A percentile compares a stretch with the other conserved stretches of the same genome.
phyloP scores from a whole-genome alignment of 1,284 basidiomycete species.

The Puccinia horiana region DNA sequence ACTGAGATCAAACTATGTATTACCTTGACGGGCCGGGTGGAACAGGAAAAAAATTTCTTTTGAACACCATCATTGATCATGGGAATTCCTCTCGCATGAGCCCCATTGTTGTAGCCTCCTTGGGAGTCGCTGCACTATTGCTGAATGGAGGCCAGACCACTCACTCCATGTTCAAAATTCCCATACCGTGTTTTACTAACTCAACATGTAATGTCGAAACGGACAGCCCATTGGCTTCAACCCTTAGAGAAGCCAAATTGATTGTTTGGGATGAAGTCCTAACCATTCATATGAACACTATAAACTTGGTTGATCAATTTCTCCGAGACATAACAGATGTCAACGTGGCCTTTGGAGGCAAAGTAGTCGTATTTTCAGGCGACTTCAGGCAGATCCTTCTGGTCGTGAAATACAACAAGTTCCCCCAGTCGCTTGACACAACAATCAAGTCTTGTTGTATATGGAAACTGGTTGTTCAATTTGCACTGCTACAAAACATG shows the following conservation, averaged over 20 bases:
- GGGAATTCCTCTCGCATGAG: slow-evolving; percentile 57
- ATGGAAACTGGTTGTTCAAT: background rate
- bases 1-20: background rate
- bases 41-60: slow-evolving; percentile 63
- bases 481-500: background rate
- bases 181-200: slow-evolving; percentile 49
- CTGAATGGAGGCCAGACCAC: slow-evolving; percentile 61
- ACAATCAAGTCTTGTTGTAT: background rate
- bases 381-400: background rate
- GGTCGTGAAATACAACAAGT: background rate
- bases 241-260: background rate
- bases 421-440: background rate
- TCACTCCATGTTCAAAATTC: slow-evolving; percentile 62
- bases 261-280: background rate
- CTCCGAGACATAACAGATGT: background rate
- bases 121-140: slow-evolving; percentile 61
- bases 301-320: background rate
- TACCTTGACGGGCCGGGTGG: background rate
- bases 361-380: background rate
- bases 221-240: background rate
- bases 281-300: background rate
- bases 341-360: background rate
- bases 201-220: background rate
- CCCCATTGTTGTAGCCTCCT: slow-evolving; percentile 63
- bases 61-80: slow-evolving; percentile 60